Percentiles rank a stretch among this genome's conserved stretches.
Conservation (phyloP, 106 monocot genomes). For the Dendrobium nobile region DNA sequence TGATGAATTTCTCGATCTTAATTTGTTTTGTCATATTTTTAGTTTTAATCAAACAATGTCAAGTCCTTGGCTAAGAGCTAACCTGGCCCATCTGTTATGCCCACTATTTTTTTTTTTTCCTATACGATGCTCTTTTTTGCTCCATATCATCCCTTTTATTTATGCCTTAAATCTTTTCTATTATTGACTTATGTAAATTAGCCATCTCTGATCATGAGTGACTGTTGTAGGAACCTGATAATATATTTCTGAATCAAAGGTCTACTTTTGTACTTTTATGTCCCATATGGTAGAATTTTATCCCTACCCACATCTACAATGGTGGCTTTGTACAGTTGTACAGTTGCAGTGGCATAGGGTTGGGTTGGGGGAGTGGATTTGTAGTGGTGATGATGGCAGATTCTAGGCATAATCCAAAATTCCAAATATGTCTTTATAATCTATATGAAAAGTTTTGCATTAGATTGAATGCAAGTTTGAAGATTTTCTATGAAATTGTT, state of each 20-base stretch:
- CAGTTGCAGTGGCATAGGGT: too few species aligned
- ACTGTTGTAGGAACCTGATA: not conserved
- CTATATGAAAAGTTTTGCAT: not conserved
- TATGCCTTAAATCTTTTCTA: not conserved
- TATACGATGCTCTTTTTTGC: not conserved
- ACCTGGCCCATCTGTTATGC: not conserved
- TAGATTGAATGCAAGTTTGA: not conserved
- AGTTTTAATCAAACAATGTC: too few species aligned
- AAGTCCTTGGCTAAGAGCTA: too few species aligned
- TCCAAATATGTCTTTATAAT: not conserved
- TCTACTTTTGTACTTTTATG: not conserved
- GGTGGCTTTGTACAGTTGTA: not conserved
- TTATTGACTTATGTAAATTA: not conserved
- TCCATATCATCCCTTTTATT: not conserved
- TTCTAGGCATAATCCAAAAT: not conserved
- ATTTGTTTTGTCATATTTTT: too few species aligned
- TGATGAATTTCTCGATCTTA: too few species aligned
- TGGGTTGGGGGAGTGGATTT: too few species aligned
- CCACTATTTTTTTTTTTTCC: not conserved
- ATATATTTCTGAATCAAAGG: not conserved
- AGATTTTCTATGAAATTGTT: not conserved
- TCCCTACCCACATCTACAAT: not conserved
- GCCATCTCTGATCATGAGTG: not conserved
- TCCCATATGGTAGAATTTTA: not conserved
- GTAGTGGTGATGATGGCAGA: too few species aligned